Conservation (phyloP, 2,329 filamentous ascomycete genomes). For the Trichophyton benhamiae region DNA sequence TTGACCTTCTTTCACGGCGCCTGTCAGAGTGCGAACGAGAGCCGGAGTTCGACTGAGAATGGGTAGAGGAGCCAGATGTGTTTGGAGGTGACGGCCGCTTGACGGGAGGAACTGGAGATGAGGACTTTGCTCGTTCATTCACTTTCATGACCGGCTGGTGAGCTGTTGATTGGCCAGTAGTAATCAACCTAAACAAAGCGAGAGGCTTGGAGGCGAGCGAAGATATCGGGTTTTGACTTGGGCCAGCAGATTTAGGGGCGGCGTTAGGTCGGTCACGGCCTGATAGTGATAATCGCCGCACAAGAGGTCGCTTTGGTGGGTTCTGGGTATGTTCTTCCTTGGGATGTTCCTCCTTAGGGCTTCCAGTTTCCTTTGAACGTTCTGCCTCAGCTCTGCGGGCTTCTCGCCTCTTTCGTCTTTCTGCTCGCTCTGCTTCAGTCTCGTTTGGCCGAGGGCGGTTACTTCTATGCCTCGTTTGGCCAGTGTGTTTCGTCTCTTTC, state of each 20-base stretch:
- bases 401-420: constrained; percentile 19
- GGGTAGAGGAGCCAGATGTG: constrained; percentile 21
- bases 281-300: constrained; percentile 2
- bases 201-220: constrained; percentile 14
- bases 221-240: constrained; percentile 20
- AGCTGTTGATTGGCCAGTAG: constrained; percentile 30
- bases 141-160: constrained; percentile 29
- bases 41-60: constrained; percentile 19
- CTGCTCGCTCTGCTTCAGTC: constrained; percentile 16
- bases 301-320: not conserved
- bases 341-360: constrained; percentile 10
- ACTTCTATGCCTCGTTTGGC: not conserved
- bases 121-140: constrained; percentile 20
- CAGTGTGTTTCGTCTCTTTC: not conserved
- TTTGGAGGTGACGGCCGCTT: constrained; percentile 17
- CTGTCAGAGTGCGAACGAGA: not conserved
- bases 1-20: not conserved
- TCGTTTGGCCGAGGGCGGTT: not conserved
- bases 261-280: constrained; percentile 9
- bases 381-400: constrained; percentile 16
- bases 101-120: not conserved
- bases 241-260: constrained; percentile 13
- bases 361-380: constrained; percentile 13
- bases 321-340: not conserved
- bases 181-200: constrained; percentile 22